A percentile compares a stretch with the other conserved stretches of the same genome.
Conservation (phyloP, 2,329 filamentous ascomycete genomes). For the Sporothrix protearum region DNA sequence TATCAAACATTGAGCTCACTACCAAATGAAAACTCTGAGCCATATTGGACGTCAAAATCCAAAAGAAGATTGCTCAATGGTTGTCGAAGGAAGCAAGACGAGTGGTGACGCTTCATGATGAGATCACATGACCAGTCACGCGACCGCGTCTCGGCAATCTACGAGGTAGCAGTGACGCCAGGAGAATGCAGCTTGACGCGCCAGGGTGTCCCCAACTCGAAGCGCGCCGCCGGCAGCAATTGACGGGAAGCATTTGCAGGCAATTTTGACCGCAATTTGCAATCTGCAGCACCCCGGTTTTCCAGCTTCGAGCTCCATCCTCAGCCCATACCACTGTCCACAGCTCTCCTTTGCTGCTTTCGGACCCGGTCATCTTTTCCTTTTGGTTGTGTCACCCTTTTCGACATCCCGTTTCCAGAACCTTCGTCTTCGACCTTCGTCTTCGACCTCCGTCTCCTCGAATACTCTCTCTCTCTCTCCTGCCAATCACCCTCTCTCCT, state of each 20-base stretch:
- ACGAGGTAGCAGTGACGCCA: not conserved
- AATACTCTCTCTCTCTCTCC: not conserved
- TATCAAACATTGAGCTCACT: no score
- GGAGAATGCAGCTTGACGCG: conserved; percentile 17
- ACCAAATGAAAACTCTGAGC: no score
- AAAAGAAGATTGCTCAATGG: not conserved
- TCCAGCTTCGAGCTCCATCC: not conserved
- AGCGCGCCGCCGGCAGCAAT: conserved; percentile 2
- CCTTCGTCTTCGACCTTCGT: not conserved
- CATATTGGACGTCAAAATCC: not conserved
- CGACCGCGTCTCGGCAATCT: not conserved
- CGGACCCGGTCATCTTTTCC: conserved; percentile 7
- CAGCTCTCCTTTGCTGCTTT: not conserved
- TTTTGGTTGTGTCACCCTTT: not conserved
- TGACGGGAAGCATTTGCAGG: not conserved
- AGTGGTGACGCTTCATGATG: not conserved
- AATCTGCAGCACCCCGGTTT: conserved; percentile 7
- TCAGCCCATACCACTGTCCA: not conserved
- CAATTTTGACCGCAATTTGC: conserved; percentile 10
- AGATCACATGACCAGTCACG: conserved; percentile 1
- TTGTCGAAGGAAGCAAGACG: not conserved
- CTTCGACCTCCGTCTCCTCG: not conserved
- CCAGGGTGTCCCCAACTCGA: conserved; percentile 18
- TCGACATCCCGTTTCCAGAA: not conserved
- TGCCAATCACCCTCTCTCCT: no score